A percentile compares a stretch with the other conserved stretches of the same genome.
Conservation (phyloP, 805 yeast genomes). For the Cyberlindnera subsufficiens region DNA sequence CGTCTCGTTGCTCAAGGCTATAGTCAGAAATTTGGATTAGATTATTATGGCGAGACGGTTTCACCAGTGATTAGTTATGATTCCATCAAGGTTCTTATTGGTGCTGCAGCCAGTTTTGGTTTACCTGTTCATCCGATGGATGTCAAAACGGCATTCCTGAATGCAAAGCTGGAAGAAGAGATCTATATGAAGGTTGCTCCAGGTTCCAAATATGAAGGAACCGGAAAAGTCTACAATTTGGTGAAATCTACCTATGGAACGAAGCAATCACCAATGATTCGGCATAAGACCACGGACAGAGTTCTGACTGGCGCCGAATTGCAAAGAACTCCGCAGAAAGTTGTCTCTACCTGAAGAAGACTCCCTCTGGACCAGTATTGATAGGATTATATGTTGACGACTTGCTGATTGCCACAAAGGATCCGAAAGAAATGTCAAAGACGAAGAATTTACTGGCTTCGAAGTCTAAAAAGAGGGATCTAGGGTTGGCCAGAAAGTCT, state of each 20-base stretch:
- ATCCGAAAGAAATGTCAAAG: not conserved
- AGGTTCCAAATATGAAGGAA: not conserved
- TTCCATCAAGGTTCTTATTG: not conserved
- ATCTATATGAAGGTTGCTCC: not conserved
- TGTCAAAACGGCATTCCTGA: conserved; percentile 1
- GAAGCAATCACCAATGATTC: not conserved
- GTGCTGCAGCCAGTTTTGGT: too few relatives aligned
- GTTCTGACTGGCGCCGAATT: not conserved
- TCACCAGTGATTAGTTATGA: not conserved
- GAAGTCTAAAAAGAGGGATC: conserved; percentile 1
- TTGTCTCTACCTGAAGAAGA: not conserved
- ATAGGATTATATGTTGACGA: conserved; percentile 6
- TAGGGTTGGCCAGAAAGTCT: not conserved
- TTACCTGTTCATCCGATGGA: too few relatives aligned
- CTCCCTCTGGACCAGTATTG: not conserved
- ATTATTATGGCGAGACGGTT: not conserved
- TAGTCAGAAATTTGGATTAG: not conserved
- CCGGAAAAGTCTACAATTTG: not conserved
- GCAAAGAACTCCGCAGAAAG: not conserved
- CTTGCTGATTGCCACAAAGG: not conserved
- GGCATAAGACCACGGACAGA: not conserved
- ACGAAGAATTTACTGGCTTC: not conserved
- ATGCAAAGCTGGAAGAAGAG: conserved; percentile 1
- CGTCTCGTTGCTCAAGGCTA: not conserved
- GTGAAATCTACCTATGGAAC: not conserved